Percentiles rank a stretch among this genome's conserved stretches.
Evolutionary conservation across 805 yeast species (phyloP).

Genomic region (Spathaspora gorwiae): DNA sequence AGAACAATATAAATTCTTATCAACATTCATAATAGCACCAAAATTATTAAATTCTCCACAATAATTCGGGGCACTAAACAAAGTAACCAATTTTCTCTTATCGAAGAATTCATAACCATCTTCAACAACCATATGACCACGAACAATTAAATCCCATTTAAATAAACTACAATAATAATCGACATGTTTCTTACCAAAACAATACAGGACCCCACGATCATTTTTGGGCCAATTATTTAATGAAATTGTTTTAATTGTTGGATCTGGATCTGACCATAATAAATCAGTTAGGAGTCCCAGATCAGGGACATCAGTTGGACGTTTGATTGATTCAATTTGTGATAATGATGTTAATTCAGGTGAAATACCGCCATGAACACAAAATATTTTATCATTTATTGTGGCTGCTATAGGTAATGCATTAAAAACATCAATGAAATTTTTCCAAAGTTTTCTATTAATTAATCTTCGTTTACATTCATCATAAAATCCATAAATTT

Average conservation of each 20-base stretch:
- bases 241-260: slow-evolving; percentile 28
- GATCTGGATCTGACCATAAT: slow-evolving; percentile 78
- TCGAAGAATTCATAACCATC: slow-evolving; percentile 84
- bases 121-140: slow-evolving; percentile 89
- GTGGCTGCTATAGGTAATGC: slow-evolving; percentile 61
- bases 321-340: slow-evolving; percentile 64
- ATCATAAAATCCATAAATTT: slow-evolving; percentile 57
- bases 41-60: slow-evolving; percentile 78
- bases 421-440: slow-evolving; percentile 52
- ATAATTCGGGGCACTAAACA: slow-evolving; percentile 79
- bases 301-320: slow-evolving; percentile 85
- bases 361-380: slow-evolving; percentile 70
- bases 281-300: slow-evolving; percentile 73
- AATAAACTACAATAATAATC: slow-evolving; percentile 61
- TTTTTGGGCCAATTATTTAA: slow-evolving; percentile 67
- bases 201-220: slow-evolving; percentile 79
- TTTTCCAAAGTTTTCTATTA: slow-evolving; percentile 45
- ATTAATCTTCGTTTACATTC: slow-evolving; percentile 54
- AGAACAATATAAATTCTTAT: slow-evolving; percentile 62
- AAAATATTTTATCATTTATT: slow-evolving; percentile 52
- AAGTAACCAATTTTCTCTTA: slow-evolving; percentile 68
- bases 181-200: slow-evolving; percentile 72
- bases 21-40: slow-evolving; percentile 77
- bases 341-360: slow-evolving; percentile 62
- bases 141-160: slow-evolving; percentile 69